Evolutionary conservation across 768 basidiomycete genomes (phyloP), one percentile per base, ranked within the genome.

Genomic region (button mushroom (Agaricus bisporus)): DNA sequence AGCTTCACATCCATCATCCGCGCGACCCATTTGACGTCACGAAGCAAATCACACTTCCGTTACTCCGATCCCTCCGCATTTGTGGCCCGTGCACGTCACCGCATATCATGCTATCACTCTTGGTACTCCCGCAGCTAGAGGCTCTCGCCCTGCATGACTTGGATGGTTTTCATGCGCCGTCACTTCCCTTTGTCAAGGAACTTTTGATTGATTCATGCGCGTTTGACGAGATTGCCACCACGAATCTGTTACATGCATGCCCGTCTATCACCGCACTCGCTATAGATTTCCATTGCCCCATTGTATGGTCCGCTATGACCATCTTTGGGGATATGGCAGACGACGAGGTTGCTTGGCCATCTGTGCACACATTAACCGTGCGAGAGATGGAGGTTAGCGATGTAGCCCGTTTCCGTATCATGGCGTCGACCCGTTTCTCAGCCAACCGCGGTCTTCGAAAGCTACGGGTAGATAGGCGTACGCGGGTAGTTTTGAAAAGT

Each of bases 61-160:
- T 60, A 11, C 67, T 79, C 18, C 67, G 60, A 20, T 66, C 68
- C 25, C 64, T 79, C n/a, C 75, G 77, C 18, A 65, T 76, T 18
- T 70, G 71, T 25, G 71, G 72, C 6, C 66, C 65, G 14, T 66
- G 61, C 41, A 67, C 67, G 9, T 64, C 67, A 10, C 56, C 68
- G 26, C 65, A 67, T 57, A 69, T 67, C 41, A 57, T 71, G n/a
- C 55, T 71, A 36, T 64, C 69, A n/a, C 60, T 73, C 38, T 56
- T 78, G 44, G 54, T 59, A n/a, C 58, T 70, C 49, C 71, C 73
- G 3, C 57, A 58, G 15, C 67, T 77, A 22, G 66, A 73, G 51
- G 61, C 65, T 1, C 60, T 76, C 4, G 59, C 63, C 29, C 66
- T 78, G 25, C 67, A 69, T 8, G 60, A 64, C 15, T 51, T 74